Evolutionary conservation across 2,329 filamentous ascomycete species (phyloP).

Genomic region (Aspergillus puulaauensis): DNA sequence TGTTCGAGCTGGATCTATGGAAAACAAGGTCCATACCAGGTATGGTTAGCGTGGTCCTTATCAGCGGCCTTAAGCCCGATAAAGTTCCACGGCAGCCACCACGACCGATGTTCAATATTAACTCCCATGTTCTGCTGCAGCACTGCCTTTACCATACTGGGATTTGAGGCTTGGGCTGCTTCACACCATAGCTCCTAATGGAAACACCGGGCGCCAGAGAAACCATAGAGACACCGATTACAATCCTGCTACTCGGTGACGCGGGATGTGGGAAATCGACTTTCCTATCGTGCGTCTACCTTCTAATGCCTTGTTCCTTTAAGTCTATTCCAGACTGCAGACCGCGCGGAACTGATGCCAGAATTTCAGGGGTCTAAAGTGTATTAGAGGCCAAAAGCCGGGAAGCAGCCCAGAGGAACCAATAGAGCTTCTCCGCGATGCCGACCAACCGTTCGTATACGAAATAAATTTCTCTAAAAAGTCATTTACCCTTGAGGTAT

Average conservation of each 20-base stretch:
- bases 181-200: slow-evolving; percentile 9
- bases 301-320: background rate
- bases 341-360: background rate
- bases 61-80: background rate
- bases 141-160: background rate
- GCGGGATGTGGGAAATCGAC: slow-evolving; percentile 62
- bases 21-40: background rate
- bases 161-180: background rate
- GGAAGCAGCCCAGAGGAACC: slow-evolving; percentile 26
- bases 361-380: background rate
- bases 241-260: slow-evolving; percentile 58
- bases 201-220: background rate
- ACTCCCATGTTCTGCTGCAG: background rate
- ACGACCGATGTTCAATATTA: background rate
- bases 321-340: background rate
- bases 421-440: slow-evolving; percentile 50
- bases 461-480: slow-evolving; percentile 58
- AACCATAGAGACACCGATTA: slow-evolving; percentile 26
- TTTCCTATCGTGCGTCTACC: slow-evolving; percentile 57
- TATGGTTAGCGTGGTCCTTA: background rate
- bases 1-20: background rate
- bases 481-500: slow-evolving; percentile 55
- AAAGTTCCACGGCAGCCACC: background rate
- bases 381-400: background rate
- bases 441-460: slow-evolving; percentile 60